phyloP scores from a whole-genome alignment of 2,329 filamentous ascomycete species.

The Hypocrella siamensis region DNA sequence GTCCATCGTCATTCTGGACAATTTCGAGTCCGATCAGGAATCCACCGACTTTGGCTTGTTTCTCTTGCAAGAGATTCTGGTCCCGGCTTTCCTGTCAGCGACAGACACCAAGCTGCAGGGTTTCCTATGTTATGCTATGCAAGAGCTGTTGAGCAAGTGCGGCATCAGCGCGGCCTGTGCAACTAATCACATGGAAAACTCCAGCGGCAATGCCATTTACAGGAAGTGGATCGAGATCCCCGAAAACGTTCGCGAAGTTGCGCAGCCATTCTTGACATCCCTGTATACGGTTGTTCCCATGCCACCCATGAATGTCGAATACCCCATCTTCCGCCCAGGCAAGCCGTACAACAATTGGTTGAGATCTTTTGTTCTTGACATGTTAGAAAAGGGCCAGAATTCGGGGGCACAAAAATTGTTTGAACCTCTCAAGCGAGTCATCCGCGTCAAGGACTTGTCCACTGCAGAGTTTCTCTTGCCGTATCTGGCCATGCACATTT shows the following conservation, averaged over 20 bases:
- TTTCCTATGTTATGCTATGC: conserved; percentile 87
- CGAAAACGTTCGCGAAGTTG: conserved; percentile 58
- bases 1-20: conserved; percentile 74
- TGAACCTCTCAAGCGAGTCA: conserved; percentile 63
- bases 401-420: conserved; percentile 65
- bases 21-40: conserved; percentile 67
- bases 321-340: conserved; percentile 61
- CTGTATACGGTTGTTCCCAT: conserved; percentile 60
- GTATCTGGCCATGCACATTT: conserved; percentile 69
- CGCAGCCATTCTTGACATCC: conserved; percentile 80
- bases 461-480: conserved; percentile 82
- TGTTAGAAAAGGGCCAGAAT: conserved; percentile 64
- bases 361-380: conserved; percentile 61
- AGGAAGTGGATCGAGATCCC: conserved; percentile 67
- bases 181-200: conserved; percentile 20
- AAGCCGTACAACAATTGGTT: conserved; percentile 71
- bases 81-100: conserved; percentile 81
- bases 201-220: conserved; percentile 44
- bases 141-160: conserved; percentile 69
- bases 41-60: conserved; percentile 76
- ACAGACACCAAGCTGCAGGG: conserved; percentile 80
- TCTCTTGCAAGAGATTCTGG: conserved; percentile 71
- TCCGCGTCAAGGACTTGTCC: conserved; percentile 70
- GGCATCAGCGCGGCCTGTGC: conserved; percentile 47
- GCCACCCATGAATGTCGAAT: conserved; percentile 39